A percentile compares a stretch with the other conserved stretches of the same genome.
phyloP scores from a whole-genome alignment of 148 eudicot species.

The Chenopodium suecicum region DNA sequence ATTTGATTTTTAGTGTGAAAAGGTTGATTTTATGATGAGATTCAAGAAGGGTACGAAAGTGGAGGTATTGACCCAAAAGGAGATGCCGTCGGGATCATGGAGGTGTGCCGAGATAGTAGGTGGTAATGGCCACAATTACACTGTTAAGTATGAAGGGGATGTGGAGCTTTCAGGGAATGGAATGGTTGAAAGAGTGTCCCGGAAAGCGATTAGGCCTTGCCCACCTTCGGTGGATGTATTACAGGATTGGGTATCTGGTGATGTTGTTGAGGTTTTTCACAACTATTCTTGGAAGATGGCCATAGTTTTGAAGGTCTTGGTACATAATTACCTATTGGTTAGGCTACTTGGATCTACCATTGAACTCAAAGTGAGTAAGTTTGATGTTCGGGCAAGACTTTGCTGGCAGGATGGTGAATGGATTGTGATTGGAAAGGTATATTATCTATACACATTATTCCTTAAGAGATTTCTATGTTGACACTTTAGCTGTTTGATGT shows the following conservation, averaged over 20 bases:
- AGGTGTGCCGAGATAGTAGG: constrained; percentile 54
- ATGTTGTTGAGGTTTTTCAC: constrained; percentile 67
- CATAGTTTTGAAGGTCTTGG: constrained; percentile 43
- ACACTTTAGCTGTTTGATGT: not conserved
- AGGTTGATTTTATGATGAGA: constrained; percentile 40
- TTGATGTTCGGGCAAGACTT: constrained; percentile 62
- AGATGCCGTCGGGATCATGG: constrained; percentile 71
- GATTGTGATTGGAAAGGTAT: constrained; percentile 60
- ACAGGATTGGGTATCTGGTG: constrained; percentile 55
- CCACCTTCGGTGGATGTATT: constrained; percentile 50
- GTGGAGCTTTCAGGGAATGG: constrained; percentile 26
- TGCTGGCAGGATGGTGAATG: constrained; percentile 72
- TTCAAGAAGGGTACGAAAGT: constrained; percentile 68
- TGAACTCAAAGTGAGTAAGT: constrained; percentile 43
- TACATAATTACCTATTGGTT: constrained; percentile 38
- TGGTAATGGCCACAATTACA: constrained; percentile 51
- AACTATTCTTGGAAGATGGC: constrained; percentile 65
- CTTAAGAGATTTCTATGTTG: not conserved
- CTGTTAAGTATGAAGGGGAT: constrained; percentile 49
- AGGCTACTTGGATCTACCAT: constrained; percentile 60
- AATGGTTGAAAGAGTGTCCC: constrained; percentile 46
- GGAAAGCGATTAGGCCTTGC: constrained; percentile 64
- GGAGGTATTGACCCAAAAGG: constrained; percentile 58
- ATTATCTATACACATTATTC: not conserved
- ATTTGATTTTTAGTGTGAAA: constrained; percentile 26